A percentile compares a stretch with the other conserved stretches of the same genome.
Evolutionary conservation across 768 basidiomycete genomes (phyloP).

Genomic region (Jaapia argillacea): DNA sequence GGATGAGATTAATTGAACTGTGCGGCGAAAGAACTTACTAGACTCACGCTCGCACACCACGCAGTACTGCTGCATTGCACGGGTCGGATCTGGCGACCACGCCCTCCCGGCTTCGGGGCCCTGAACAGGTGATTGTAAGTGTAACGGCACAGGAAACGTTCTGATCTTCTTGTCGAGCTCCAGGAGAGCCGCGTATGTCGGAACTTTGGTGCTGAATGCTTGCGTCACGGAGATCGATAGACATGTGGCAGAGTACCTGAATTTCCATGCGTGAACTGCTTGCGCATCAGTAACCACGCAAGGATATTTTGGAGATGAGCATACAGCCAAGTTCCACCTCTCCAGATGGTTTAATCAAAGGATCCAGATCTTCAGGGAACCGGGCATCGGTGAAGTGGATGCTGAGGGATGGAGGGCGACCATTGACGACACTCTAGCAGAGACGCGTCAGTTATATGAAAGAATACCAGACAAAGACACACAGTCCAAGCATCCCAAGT

Average conservation of each 20-base stretch:
- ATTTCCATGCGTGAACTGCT: constrained; percentile 28
- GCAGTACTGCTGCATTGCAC: constrained; percentile 37
- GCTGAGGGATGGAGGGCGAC: constrained; percentile 36
- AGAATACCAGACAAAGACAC: constrained; percentile 9
- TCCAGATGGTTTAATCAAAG: constrained; percentile 20
- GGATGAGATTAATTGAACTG: background rate
- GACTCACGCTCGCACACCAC: constrained; percentile 31
- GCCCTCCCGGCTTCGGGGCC: constrained; percentile 18
- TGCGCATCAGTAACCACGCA: background rate
- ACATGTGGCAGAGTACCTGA: constrained; percentile 33
- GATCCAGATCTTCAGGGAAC: constrained; percentile 36
- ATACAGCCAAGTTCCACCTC: constrained; percentile 33
- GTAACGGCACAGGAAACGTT: constrained; percentile 34
- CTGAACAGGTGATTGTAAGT: constrained; percentile 29
- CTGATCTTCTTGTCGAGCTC: constrained; percentile 42
- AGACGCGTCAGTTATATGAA: background rate
- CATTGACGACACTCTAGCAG: constrained; percentile 35
- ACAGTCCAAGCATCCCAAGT: constrained; percentile 41
- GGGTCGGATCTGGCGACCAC: constrained; percentile 29
- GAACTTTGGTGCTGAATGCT: constrained; percentile 27
- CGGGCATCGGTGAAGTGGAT: constrained; percentile 41
- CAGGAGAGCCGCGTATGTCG: constrained; percentile 33
- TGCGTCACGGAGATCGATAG: constrained; percentile 33
- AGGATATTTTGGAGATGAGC: constrained; percentile 9
- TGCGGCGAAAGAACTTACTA: constrained; percentile 24